These are phyloP conservation scores for Hibiscus tridactylites DNA, from an alignment of 345 rosid species.

Conservation along the genomic window DNA sequence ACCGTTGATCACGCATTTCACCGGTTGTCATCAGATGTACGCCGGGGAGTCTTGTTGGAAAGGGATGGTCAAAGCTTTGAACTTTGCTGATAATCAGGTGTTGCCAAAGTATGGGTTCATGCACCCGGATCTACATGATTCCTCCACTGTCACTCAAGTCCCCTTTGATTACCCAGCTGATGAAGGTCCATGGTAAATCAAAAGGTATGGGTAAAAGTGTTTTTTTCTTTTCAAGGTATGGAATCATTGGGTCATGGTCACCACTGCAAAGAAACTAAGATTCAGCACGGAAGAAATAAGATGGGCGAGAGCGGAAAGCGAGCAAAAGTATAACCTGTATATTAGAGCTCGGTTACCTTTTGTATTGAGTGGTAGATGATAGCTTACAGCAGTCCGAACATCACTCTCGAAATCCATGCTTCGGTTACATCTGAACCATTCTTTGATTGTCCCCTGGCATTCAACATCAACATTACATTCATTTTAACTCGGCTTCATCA, in stretches of 20 bases:
- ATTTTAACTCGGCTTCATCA: not conserved
- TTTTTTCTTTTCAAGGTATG: not conserved
- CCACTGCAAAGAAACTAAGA: conserved; percentile 11
- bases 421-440: conserved; percentile 27
- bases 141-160: conserved; percentile 40
- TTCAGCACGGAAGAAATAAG: not conserved
- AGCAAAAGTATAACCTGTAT: conserved; percentile 17
- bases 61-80: conserved; percentile 70
- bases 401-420: conserved; percentile 15
- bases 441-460: conserved; percentile 12
- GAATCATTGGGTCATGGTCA: conserved; percentile 21
- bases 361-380: conserved; percentile 10
- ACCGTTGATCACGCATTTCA: conserved; percentile 80
- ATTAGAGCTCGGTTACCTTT: conserved; percentile 21
- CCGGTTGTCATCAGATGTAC: conserved; percentile 81
- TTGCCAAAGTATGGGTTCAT: conserved; percentile 66
- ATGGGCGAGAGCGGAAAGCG: not conserved
- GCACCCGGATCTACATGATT: conserved; percentile 55
- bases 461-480: not conserved
- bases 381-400: conserved; percentile 2
- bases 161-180: conserved; percentile 83
- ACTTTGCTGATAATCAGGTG: conserved; percentile 94
- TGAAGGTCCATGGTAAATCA: conserved; percentile 53
- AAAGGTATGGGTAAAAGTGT: not conserved
- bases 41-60: conserved; percentile 67